Base-by-base conservation (phyloP, 1,284 basidiomycete species). In the Takashimella tepidaria region DNA sequence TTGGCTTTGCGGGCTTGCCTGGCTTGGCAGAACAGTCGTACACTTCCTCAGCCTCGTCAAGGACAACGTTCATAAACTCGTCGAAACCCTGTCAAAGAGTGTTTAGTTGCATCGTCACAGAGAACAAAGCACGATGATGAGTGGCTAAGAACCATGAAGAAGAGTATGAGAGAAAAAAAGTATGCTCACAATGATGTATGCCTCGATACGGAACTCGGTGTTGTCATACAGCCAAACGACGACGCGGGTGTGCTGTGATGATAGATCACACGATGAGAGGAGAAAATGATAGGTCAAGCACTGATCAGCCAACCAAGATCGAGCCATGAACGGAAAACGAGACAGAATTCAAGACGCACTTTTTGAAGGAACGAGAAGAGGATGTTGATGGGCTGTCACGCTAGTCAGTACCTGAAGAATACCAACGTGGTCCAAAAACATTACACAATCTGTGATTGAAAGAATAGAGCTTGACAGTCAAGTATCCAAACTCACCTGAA, bases 11-110 rank as follows among this genome's bases (percentile, higher is more conserved):
- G 63, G 89, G 86, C 76, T 85, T 80, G 61, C 87, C 81, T 43
- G 91, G 86, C 77, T 92, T 88, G 54, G 84, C 83, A 49, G 88
- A 87, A 72, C 91, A 90, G 58, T 92, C 84, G 72, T 85, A 95
- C 5, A 98, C 88, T 75, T 98, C 96, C 56, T 85, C 83, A 41
- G 95, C 91, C 58, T 98, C 91, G 67, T 97, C 92, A n/a, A 97
- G 79, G 21, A 97, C 91, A 20, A 99, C 79, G 73, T 99, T 99
- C 96, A 99, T 99, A 77, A 98, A 99, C 76, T 99, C 96, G 74
- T 99, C 96, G 69, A 98, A 98, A 21, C 96, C 96, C 95, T 96
- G 74, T 59, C 11, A 12, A 21, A 12, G 41, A 40, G 3, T 22
- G 27, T 27, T 27, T 13, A 44, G 24, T 12, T 12, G 12, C 22